Percentiles rank a stretch among this genome's conserved stretches.
Conservation (phyloP, 306 rosid genomes). For the Trifolium dubium region DNA sequence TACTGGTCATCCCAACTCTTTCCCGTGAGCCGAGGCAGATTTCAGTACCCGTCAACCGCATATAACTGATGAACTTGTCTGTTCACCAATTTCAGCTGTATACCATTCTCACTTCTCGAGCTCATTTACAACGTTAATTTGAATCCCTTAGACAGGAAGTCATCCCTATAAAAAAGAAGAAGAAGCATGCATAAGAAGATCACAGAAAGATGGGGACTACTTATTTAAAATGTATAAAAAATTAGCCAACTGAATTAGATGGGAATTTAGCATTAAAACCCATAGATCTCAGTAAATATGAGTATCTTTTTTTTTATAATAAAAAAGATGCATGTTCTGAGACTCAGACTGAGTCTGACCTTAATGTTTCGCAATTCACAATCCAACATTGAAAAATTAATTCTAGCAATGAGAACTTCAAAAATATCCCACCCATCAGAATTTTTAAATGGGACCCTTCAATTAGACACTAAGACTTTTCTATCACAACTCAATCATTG, state of each 20-base stretch:
- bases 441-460: neutral
- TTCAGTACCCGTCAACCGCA: conserved; percentile 21
- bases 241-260: conserved; percentile 20
- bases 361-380: neutral
- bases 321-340: conserved; percentile 2
- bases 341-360: neutral
- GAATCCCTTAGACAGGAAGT: conserved; percentile 68
- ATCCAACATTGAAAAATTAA: conserved; percentile 3
- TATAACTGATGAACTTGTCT: conserved; percentile 15
- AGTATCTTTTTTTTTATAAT: conserved; percentile 19
- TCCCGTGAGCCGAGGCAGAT: conserved; percentile 19
- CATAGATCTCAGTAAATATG: conserved; percentile 7
- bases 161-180: conserved; percentile 54
- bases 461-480: neutral
- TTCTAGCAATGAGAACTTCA: neutral
- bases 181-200: neutral
- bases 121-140: conserved; percentile 53
- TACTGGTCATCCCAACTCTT: conserved; percentile 28
- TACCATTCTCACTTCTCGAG: conserved; percentile 22
- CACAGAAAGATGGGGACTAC: neutral
- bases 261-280: conserved; percentile 15
- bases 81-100: conserved; percentile 8
- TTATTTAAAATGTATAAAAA: conserved; percentile 21
- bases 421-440: neutral
- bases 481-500: neutral